These are phyloP conservation scores for Hansenula lynferdii DNA, from an alignment of 1,139 yeast genomes.

Conservation along the genomic window DNA sequence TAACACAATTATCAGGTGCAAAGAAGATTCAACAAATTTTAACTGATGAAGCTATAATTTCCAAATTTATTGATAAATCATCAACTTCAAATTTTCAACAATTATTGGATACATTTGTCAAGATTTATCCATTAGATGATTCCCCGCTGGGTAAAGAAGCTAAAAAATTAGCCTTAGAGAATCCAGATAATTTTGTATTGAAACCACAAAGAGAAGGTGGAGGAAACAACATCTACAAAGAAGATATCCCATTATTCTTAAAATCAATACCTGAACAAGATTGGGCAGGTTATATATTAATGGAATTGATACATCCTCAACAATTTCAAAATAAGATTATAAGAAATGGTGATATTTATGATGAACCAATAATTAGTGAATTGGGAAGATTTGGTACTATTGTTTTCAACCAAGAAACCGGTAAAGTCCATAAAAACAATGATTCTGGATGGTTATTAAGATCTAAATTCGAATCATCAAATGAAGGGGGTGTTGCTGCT, in stretches of 20 bases:
- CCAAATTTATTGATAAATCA: slow-evolving; percentile 34
- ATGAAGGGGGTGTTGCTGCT: slow-evolving; percentile 99
- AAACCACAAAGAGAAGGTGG: slow-evolving; percentile 98
- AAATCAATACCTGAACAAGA: slow-evolving; percentile 54
- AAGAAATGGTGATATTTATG: slow-evolving; percentile 54
- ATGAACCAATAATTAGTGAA: slow-evolving; percentile 79
- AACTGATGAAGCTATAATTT: slow-evolving; percentile 48
- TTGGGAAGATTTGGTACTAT: slow-evolving; percentile 87
- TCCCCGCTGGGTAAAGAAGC: slow-evolving; percentile 62
- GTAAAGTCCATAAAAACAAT: slow-evolving; percentile 55
- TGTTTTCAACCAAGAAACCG: slow-evolving; percentile 61
- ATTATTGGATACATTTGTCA: slow-evolving; percentile 59
- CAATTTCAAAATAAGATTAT: slow-evolving; percentile 61
- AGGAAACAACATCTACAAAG: slow-evolving; percentile 87
- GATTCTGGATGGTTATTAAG: slow-evolving; percentile 83
- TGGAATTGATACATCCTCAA: slow-evolving; percentile 88
- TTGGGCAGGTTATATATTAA: slow-evolving; percentile 89
- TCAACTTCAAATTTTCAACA: slow-evolving; percentile 11
- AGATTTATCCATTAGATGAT: slow-evolving; percentile 80
- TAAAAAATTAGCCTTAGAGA: slow-evolving; percentile 57
- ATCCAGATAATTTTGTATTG: slow-evolving; percentile 70
- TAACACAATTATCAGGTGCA: slow-evolving; percentile 88
- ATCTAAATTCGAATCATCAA: slow-evolving; percentile 79
- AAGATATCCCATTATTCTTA: slow-evolving; percentile 74
- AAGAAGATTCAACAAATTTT: slow-evolving; percentile 89